Base-by-base conservation (phyloP, 2,329 filamentous ascomycete genomes). In the Ophiosphaerella narmari region DNA sequence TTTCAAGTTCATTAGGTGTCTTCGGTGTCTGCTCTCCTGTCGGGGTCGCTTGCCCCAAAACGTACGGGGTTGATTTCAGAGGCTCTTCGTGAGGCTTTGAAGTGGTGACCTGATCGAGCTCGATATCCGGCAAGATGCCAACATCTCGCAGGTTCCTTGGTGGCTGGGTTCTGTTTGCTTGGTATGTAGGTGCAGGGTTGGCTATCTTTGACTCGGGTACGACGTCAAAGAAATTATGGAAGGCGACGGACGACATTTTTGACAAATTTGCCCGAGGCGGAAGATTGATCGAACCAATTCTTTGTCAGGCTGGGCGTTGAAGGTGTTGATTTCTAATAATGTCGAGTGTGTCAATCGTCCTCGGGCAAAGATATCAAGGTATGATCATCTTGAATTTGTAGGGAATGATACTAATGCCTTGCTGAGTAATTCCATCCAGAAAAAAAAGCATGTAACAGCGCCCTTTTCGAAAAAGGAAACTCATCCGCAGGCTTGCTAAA, bases 1-100 rank as follows among this genome's bases (percentile, higher is more conserved):
- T 79, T 60, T 86, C 84, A 1, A 84, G 65, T 41, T 77, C 71
- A 40, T 74, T 70, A 0, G 71, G 72, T 1, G 72, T 72, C 39
- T 57, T 68, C 2, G 71, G 65, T 1, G 65, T 67, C 40, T 66
- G 57, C 0, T 43, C 38, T 1, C 60, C 59, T 5, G 54, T 51
- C n/a, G 43, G 49, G 5, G 13, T 35, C 8, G 43, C 35, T 7
- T 50, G 52, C n/a, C 50, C 47, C 14, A 63, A 48, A 14, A 57
- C 50, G 29, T 59, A 58, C 12, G 8, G 51, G 31, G 2, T 33
- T 56, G 52, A 9, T 62, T 57, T 5, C 56, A 62, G 59, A 65
- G 66, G 44, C 59, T 57, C 7, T 46, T 47, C 21, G 47, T 55
- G 38, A 16, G 21, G 21, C 59, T 62, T 46, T 12, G 5, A 9